Percentiles rank a stretch among this genome's conserved stretches.
phyloP scores from a whole-genome alignment of 2,329 filamentous ascomycete genomes.

The Lecanicillium sp. region DNA sequence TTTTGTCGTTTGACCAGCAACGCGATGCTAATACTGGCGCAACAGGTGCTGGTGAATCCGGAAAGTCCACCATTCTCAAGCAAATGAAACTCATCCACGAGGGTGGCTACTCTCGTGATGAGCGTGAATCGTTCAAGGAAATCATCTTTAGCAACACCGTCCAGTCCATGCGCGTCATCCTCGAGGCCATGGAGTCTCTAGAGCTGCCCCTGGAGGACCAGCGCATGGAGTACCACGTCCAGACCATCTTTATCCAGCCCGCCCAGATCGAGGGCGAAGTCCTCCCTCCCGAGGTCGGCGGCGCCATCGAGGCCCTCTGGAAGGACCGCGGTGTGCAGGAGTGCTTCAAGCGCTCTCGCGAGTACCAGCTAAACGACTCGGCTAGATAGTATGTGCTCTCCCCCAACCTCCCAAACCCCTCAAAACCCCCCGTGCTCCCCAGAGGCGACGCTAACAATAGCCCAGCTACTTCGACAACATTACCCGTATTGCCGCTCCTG shows the following conservation, averaged over 20 bases:
- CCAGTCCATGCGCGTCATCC: constrained; percentile 62
- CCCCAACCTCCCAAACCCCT: neutral
- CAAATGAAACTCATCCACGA: constrained; percentile 99
- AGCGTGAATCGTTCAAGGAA: constrained; percentile 63
- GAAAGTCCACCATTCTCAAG: constrained; percentile 96
- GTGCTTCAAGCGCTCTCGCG: constrained; percentile 90
- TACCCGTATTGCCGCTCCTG: constrained; percentile 78
- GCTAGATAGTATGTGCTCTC: constrained; percentile 73
- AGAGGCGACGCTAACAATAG: constrained; percentile 23
- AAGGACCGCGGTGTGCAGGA: constrained; percentile 87
- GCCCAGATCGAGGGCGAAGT: constrained; percentile 94
- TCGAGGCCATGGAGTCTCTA: constrained; percentile 61
- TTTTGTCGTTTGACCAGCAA: too few species aligned
- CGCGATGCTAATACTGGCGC: neutral
- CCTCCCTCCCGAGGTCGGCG: constrained; percentile 87
- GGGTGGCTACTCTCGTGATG: constrained; percentile 93
- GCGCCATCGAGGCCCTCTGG: constrained; percentile 87
- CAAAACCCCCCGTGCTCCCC: neutral
- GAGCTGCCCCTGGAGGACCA: constrained; percentile 82
- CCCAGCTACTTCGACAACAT: constrained; percentile 91
- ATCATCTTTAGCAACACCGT: constrained; percentile 66
- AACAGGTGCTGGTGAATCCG: constrained; percentile 73
- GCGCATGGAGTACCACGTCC: constrained; percentile 92
- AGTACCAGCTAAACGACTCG: constrained; percentile 95
- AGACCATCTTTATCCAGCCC: constrained; percentile 98